A percentile compares a stretch with the other conserved stretches of the same genome.
These are phyloP conservation scores for Eimeria tenella DNA, from an alignment of 169 alveolate species.

Conservation along the genomic window DNA sequence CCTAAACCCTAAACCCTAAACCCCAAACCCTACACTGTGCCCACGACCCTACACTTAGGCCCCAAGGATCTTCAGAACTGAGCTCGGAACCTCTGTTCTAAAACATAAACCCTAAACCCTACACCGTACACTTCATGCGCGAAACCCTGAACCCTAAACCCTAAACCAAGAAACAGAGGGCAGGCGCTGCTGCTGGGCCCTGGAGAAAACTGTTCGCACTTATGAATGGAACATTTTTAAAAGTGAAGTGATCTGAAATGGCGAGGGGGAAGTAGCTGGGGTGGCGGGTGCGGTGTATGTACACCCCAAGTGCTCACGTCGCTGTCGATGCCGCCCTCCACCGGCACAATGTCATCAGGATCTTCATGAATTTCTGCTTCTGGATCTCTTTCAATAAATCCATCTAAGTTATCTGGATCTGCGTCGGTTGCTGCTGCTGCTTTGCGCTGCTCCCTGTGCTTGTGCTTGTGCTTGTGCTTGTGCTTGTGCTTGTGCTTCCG, in stretches of 20 bases:
- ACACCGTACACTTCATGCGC: too few species aligned
- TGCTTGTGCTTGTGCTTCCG: constrained; percentile 57
- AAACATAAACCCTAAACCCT: too few species aligned
- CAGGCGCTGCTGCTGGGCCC: not conserved
- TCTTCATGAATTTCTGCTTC: constrained; percentile 50
- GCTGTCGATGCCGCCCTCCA: constrained; percentile 56
- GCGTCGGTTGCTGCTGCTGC: not conserved
- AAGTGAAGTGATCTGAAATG: too few species aligned
- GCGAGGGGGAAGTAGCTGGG: too few species aligned
- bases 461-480: not conserved
- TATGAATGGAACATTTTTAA: too few species aligned
- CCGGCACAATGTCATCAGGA: constrained; percentile 41
- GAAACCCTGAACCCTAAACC: too few species aligned
- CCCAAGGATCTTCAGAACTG: too few species aligned
- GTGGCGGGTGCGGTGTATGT: not conserved
- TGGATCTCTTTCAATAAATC: constrained; percentile 40
- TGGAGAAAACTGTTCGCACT: too few species aligned
- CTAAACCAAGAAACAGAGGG: not conserved
- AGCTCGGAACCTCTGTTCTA: too few species aligned
- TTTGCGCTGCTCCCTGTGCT: constrained; percentile 2
- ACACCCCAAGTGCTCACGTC: not conserved
- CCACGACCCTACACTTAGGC: too few species aligned
- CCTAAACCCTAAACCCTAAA: too few species aligned
- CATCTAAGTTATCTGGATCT: constrained; percentile 14
- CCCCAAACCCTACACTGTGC: too few species aligned